Conservation (phyloP, 352 stramenopile species). For the Paralagenidium karlingii region DNA sequence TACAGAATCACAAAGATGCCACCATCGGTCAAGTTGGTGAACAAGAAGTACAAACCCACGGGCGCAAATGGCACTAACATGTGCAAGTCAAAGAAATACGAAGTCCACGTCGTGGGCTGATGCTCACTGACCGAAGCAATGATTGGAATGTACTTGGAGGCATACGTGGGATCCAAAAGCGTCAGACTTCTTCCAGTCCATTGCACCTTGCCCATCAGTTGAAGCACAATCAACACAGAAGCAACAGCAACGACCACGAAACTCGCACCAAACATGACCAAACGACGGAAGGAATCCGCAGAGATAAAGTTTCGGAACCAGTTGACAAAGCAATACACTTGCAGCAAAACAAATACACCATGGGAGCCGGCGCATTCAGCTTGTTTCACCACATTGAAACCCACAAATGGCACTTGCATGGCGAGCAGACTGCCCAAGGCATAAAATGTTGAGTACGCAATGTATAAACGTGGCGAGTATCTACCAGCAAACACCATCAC, state of each 20-base stretch:
- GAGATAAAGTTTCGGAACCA: constrained; percentile 67
- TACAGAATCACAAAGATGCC: constrained; percentile 91
- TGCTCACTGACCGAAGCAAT: constrained; percentile 91
- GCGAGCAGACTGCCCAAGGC: constrained; percentile 91
- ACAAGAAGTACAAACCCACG: constrained; percentile 85
- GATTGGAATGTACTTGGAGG: constrained; percentile 91
- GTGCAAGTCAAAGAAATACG: constrained; percentile 91
- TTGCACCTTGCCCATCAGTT: constrained; percentile 77
- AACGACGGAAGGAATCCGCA: constrained; percentile 53
- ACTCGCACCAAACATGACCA: constrained; percentile 49
- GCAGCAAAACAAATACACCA: constrained; percentile 91
- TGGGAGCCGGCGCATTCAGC: constrained; percentile 71
- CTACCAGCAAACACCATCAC: constrained; percentile 88
- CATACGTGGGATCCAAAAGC: constrained; percentile 85
- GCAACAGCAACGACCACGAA: constrained; percentile 43
- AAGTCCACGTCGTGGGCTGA: constrained; percentile 89
- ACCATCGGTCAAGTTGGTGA: constrained; percentile 80
- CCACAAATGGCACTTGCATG: constrained; percentile 97
- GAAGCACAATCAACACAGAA: constrained; percentile 47
- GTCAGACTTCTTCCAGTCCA: constrained; percentile 87
- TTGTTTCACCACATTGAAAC: constrained; percentile 91
- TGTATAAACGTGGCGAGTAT: constrained; percentile 91
- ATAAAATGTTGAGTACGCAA: constrained; percentile 97
- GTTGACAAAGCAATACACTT: constrained; percentile 68
- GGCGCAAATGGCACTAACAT: constrained; percentile 86